These are phyloP conservation scores for Glutinoglossum americanum DNA, from an alignment of 495 filamentous ascomycete species.

Conservation along the genomic window DNA sequence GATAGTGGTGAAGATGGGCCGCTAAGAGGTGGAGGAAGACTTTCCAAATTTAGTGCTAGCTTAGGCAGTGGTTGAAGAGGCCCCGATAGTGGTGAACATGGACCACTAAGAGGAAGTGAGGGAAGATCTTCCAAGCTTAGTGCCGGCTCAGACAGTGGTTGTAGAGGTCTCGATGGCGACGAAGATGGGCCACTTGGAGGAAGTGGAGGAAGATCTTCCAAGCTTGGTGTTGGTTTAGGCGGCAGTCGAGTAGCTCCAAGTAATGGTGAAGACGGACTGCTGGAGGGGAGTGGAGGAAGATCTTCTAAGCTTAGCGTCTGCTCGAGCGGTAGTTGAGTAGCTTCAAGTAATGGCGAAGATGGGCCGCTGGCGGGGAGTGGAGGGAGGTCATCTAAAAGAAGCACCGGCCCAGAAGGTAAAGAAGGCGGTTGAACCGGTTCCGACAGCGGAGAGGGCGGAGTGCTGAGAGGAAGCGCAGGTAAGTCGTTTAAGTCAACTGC, in stretches of 20 bases:
- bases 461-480: background rate
- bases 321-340: background rate
- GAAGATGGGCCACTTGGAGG: background rate
- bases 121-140: slow-evolving; percentile 1
- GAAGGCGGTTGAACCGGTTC: too few relatives aligned
- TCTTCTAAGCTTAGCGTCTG: background rate
- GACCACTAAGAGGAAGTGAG: background rate
- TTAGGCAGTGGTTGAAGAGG: background rate
- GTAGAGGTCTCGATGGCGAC: background rate
- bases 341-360: background rate
- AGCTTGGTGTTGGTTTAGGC: background rate
- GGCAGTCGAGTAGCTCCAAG: background rate
- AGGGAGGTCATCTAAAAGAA: background rate
- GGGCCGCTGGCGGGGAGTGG: background rate
- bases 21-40: background rate
- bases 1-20: background rate
- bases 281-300: slow-evolving; percentile 1
- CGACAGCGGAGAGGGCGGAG: background rate
- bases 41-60: background rate
- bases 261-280: background rate
- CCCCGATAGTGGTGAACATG: background rate
- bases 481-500: background rate
- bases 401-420: background rate
- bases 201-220: slow-evolving; percentile 1
- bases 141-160: background rate